phyloP scores from a whole-genome alignment of 23 red algal genomes.

The Cyanidiococcus yangmingshanensis region DNA sequence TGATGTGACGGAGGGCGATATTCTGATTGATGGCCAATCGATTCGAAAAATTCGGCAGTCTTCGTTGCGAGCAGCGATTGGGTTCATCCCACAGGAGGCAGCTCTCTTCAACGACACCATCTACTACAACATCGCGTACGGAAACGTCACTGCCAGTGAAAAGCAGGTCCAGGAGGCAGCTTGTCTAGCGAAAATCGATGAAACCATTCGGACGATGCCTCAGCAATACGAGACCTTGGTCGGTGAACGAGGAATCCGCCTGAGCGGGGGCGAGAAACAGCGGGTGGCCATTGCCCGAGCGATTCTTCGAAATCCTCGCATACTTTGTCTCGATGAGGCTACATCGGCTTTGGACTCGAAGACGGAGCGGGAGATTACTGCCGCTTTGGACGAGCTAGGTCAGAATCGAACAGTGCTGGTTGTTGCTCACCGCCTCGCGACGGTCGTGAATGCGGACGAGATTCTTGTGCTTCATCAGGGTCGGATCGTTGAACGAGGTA shows the following conservation, averaged over 20 bases:
- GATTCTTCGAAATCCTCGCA: slow-evolving; percentile 63
- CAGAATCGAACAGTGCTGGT: slow-evolving; percentile 63
- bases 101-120: slow-evolving; percentile 78
- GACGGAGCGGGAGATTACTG: slow-evolving; percentile 83
- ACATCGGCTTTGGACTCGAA: slow-evolving; percentile 82
- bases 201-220: slow-evolving; percentile 70
- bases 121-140: slow-evolving; percentile 95
- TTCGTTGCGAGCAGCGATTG: slow-evolving; percentile 50
- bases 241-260: slow-evolving; percentile 68
- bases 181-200: slow-evolving; percentile 68
- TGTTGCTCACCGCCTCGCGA: slow-evolving; percentile 87
- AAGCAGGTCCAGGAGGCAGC: slow-evolving; percentile 75
- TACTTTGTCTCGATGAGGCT: slow-evolving; percentile 71
- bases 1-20: slow-evolving; percentile 56
- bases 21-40: slow-evolving; percentile 87
- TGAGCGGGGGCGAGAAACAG: slow-evolving; percentile 88
- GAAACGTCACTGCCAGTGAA: slow-evolving; percentile 37
- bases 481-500: slow-evolving; percentile 63
- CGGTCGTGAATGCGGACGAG: slow-evolving; percentile 71
- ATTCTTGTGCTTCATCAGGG: slow-evolving; percentile 71
- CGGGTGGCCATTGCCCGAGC: slow-evolving; percentile 81
- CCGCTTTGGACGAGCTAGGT: slow-evolving; percentile 52
- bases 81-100: slow-evolving; percentile 84
- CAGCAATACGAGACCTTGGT: slow-evolving; percentile 34
- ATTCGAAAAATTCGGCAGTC: slow-evolving; percentile 50